These are phyloP conservation scores for Hibiscus mutabilis DNA, from an alignment of 345 rosid species.

Conservation along the genomic window DNA sequence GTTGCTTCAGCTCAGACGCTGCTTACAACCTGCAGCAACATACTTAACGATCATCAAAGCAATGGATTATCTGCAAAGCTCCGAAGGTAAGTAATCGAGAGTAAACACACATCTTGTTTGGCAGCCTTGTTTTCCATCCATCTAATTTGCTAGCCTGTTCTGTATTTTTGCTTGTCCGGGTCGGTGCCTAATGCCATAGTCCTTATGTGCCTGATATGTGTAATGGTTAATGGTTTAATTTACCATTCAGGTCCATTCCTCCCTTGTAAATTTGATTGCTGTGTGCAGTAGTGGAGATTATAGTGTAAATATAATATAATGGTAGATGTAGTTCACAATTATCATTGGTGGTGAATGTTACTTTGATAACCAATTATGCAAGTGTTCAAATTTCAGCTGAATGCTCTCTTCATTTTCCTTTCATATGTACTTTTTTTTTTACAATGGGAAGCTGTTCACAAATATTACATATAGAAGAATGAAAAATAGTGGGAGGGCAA, in stretches of 20 bases:
- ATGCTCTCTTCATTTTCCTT: not conserved
- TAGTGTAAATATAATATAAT: not conserved
- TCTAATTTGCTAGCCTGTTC: not conserved
- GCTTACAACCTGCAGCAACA: not conserved
- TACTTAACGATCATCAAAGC: not conserved
- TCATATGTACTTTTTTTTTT: not conserved
- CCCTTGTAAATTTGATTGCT: not conserved
- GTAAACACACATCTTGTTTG: too few relatives aligned
- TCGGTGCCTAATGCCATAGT: not conserved
- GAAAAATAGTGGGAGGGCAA: not conserved
- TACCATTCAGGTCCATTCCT: not conserved
- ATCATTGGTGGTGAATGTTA: not conserved
- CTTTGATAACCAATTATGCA: not conserved
- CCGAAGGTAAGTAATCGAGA: not conserved
- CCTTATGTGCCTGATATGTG: too few relatives aligned
- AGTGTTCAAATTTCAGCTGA: not conserved
- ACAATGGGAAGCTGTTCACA: not conserved
- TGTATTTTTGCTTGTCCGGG: not conserved
- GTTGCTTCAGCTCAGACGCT: too few relatives aligned
- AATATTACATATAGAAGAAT: not conserved
- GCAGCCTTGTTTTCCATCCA: too few relatives aligned
- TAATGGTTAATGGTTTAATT: not conserved
- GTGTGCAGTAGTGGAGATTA: not conserved
- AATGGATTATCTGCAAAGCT: not conserved
- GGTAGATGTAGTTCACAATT: not conserved